phyloP scores from a whole-genome alignment of 192 early-diverging fungal genomes.

The Mortierella claussenii region DNA sequence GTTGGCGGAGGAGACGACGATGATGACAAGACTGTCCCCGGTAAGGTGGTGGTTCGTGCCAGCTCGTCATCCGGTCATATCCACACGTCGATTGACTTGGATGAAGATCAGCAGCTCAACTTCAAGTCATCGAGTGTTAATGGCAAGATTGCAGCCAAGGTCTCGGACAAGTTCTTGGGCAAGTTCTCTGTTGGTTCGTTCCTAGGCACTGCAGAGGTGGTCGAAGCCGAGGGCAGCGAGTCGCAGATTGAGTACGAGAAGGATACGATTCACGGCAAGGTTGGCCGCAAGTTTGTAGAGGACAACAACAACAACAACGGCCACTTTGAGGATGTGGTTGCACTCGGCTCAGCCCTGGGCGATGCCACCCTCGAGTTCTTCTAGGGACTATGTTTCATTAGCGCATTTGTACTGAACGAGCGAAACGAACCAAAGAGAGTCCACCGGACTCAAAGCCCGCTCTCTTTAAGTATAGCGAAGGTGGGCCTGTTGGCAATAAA shows the following conservation, averaged over 20 bases:
- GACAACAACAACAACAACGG: constrained; percentile 4
- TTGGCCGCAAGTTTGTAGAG: constrained; percentile 22
- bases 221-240: constrained; percentile 5
- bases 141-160: neutral
- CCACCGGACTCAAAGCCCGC: too few relatives aligned
- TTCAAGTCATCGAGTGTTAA: neutral
- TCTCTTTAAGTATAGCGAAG: too few relatives aligned
- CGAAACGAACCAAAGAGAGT: too few relatives aligned
- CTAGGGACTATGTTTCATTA: too few relatives aligned
- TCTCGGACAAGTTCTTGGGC: constrained; percentile 35
- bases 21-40: constrained; percentile 6
- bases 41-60: constrained; percentile 8
- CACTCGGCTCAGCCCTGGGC: constrained; percentile 3
- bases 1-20: too few relatives aligned
- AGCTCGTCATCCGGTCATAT: neutral
- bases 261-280: constrained; percentile 11
- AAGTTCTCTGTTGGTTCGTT: constrained; percentile 1
- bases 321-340: neutral
- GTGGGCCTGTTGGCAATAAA: too few relatives aligned
- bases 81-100: constrained; percentile 3
- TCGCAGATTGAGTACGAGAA: constrained; percentile 34
- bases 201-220: constrained; percentile 5
- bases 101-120: constrained; percentile 5
- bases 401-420: too few relatives aligned
- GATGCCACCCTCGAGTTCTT: constrained; percentile 17